phyloP scores from a whole-genome alignment of 306 rosid genomes.

The Vigna mungo region DNA sequence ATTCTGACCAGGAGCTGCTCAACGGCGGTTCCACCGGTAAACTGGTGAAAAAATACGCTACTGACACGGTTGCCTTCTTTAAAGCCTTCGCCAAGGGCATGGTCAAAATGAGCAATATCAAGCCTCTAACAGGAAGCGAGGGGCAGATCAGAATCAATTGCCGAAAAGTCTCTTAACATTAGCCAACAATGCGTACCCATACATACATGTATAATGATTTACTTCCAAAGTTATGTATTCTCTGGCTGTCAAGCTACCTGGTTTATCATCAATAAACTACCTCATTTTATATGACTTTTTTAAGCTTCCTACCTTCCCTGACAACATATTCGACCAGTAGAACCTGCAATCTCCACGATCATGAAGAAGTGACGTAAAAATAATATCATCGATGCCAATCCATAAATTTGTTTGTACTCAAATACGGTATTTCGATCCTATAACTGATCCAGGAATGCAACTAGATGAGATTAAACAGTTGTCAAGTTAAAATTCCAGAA shows the following conservation, averaged over 20 bases:
- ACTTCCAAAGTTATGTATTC: not conserved
- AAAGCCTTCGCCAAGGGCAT: slow-evolving; percentile 51
- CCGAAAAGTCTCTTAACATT: slow-evolving; percentile 46
- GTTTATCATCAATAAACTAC: slow-evolving; percentile 10
- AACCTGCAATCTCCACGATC: not conserved
- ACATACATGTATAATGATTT: no score
- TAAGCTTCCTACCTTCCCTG: slow-evolving; percentile 18
- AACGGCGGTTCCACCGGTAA: slow-evolving; percentile 46
- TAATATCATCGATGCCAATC: not conserved
- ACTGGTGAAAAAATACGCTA: slow-evolving; percentile 52
- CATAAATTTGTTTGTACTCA: not conserved
- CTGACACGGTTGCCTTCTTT: slow-evolving; percentile 27
- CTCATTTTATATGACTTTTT: not conserved
- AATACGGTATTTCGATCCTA: not conserved
- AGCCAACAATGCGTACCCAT: not conserved
- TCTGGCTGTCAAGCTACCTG: not conserved
- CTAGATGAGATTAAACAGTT: not conserved
- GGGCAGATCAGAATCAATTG: slow-evolving; percentile 55
- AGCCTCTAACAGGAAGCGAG: slow-evolving; percentile 53
- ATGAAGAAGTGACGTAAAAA: not conserved
- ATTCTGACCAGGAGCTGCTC: slow-evolving; percentile 62
- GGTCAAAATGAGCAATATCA: slow-evolving; percentile 56
- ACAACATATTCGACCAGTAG: not conserved
- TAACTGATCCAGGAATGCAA: not conserved
- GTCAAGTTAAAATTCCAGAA: not conserved